Conservation (phyloP, 352 stramenopile genomes). For the Pythium volutum region DNA sequence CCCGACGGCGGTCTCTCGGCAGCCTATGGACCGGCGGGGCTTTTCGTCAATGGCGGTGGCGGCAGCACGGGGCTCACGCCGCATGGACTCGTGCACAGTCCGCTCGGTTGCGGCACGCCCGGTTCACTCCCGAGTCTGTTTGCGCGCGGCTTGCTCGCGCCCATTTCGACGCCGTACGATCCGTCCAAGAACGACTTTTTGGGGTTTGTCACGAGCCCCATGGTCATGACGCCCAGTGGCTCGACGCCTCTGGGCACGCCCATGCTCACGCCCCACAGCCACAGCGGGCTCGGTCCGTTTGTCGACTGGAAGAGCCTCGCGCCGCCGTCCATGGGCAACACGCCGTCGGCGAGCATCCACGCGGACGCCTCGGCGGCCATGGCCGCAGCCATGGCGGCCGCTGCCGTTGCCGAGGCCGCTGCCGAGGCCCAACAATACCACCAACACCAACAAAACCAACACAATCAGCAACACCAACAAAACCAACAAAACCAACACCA, state of each 20-base stretch:
- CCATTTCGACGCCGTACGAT: slow-evolving; percentile 29
- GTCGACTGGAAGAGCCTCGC: slow-evolving; percentile 31
- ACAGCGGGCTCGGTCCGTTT: slow-evolving; percentile 22
- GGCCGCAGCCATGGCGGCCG: slow-evolving; percentile 4
- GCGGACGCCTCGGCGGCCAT: neutral
- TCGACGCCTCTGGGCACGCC: slow-evolving; percentile 23
- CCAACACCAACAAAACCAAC: slow-evolving; percentile 2
- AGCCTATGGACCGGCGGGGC: slow-evolving; percentile 1
- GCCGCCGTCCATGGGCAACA: slow-evolving; percentile 9
- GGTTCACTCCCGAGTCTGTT: slow-evolving; percentile 27
- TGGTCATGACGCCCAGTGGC: slow-evolving; percentile 17
- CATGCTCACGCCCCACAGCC: slow-evolving; percentile 24
- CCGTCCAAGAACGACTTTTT: slow-evolving; percentile 20
- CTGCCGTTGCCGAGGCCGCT: neutral
- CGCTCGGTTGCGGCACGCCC: slow-evolving; percentile 19
- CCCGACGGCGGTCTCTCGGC: slow-evolving; percentile 7
- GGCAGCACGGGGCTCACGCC: neutral
- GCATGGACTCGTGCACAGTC: slow-evolving; percentile 12
- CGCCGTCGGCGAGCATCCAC: slow-evolving; percentile 12
- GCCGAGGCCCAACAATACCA: neutral
- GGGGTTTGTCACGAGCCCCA: slow-evolving; percentile 24
- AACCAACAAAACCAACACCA: slow-evolving; percentile 5
- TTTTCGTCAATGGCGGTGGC: slow-evolving; percentile 15
- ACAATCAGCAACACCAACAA: neutral
- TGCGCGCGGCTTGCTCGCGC: slow-evolving; percentile 23